Base-by-base conservation (phyloP, 805 yeast genomes). In the Millerozyma acaciae region DNA sequence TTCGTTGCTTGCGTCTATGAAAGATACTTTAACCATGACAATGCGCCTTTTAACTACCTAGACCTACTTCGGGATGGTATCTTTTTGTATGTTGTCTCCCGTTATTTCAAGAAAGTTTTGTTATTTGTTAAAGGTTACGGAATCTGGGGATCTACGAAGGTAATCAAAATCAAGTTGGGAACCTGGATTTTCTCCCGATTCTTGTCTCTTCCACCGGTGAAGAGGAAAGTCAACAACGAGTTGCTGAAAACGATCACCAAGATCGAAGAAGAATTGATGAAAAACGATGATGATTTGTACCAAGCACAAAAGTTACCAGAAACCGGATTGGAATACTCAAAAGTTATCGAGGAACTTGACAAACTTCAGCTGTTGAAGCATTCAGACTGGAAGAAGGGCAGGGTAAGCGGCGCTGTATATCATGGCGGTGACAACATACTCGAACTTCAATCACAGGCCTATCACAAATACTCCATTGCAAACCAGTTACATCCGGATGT, bases 401-500 rank as follows among this genome's bases (percentile, higher is more conserved):
- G 78, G 45, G 83, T 90, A 3, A 84, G 95, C 12, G 98, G 98
- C 5, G 97, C 97, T 0, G 97, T 90, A 8, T 90, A 90, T 50
- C 97, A 93, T 49, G 97, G 97, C 19, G 97, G 97, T 9, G 65
- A 70, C n/a, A 85, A 84, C 20, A 60, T 90, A 34, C 68, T 84
- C 23, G 63, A 71, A 23, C 64, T 93, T 22, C 97, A 93, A 59
- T 63, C 93, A 6, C 59, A 72, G 35, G 93, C 96, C 1, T 89
- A 77, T 55, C 73, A 77, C 33, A 73, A 73, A 50, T 89, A 76
- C 56, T 76, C 93, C 5, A 88, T 89, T 16, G 87, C 97, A 2
- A 90, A 93, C 60, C 98, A 93, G 60, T 67, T 90, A 32, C 98
- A 90, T 55, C 98, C 98, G 0, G 97, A 90, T 59, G 93, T 88